These are phyloP conservation scores for Botrytis sinoallii DNA, from an alignment of 2,329 filamentous ascomycete genomes.

Conservation along the genomic window DNA sequence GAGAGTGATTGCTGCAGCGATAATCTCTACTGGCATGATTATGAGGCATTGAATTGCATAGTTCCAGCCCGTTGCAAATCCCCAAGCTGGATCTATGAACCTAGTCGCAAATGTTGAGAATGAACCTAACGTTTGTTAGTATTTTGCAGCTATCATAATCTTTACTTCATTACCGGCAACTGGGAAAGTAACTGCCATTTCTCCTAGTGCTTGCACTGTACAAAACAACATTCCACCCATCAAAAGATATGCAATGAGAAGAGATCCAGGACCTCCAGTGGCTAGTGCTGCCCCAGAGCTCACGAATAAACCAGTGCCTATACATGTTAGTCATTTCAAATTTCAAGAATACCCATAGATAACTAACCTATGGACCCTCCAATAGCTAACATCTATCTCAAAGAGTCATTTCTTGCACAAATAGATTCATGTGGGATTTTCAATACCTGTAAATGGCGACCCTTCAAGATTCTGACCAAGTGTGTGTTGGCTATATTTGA, in stretches of 20 bases:
- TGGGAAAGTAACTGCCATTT: conserved; percentile 86
- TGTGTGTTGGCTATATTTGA: conserved; percentile 67
- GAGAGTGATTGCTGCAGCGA: conserved; percentile 80
- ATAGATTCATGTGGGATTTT: background rate
- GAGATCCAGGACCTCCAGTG: conserved; percentile 71
- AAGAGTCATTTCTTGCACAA: background rate
- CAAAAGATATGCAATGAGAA: conserved; percentile 74
- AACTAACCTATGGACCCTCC: conserved; percentile 76
- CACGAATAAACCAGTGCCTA: conserved; percentile 82
- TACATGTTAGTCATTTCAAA: background rate
- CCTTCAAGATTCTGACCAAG: conserved; percentile 73
- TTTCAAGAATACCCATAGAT: conserved; percentile 31
- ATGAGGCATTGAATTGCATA: conserved; percentile 87
- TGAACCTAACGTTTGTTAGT: conserved; percentile 44
- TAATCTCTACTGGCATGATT: conserved; percentile 79
- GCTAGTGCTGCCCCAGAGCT: conserved; percentile 71
- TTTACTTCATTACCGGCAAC: conserved; percentile 62
- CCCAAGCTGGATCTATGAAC: conserved; percentile 94
- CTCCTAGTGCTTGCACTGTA: conserved; percentile 86
- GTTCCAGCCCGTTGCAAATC: conserved; percentile 94
- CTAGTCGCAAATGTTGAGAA: conserved; percentile 90
- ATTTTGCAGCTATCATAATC: background rate
- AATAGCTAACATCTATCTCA: conserved; percentile 87
- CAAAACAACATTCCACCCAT: conserved; percentile 86
- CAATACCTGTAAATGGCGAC: conserved; percentile 60